These are phyloP conservation scores for Boletus coccyginus DNA, from an alignment of 768 basidiomycete genomes.

Conservation along the genomic window DNA sequence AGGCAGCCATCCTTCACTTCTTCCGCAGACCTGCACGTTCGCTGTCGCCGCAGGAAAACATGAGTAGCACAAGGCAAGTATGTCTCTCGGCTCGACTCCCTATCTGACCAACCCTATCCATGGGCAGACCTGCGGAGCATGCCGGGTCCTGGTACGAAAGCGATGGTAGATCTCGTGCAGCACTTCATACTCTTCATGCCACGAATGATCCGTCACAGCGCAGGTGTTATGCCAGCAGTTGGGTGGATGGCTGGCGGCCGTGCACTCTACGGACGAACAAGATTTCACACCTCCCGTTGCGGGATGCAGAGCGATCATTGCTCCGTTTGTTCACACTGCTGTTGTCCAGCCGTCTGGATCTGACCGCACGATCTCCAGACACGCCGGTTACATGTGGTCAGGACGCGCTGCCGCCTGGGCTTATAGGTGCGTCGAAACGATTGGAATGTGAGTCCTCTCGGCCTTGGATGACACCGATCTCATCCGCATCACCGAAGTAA, in stretches of 20 bases:
- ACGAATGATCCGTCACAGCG: slow-evolving; percentile 38
- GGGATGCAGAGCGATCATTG: slow-evolving; percentile 86
- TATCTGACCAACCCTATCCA: background rate
- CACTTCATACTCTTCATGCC: slow-evolving; percentile 15
- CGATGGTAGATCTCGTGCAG: slow-evolving; percentile 45
- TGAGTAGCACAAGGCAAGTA: slow-evolving; percentile 29
- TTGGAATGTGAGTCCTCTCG: slow-evolving; percentile 63
- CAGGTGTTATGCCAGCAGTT: slow-evolving; percentile 61
- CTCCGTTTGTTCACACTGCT: slow-evolving; percentile 63
- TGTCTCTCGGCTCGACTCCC: background rate
- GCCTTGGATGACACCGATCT: slow-evolving; percentile 1
- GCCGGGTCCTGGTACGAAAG: slow-evolving; percentile 89
- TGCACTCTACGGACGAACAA: slow-evolving; percentile 43
- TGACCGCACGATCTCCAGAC: slow-evolving; percentile 46
- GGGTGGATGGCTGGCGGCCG: slow-evolving; percentile 56
- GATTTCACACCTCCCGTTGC: slow-evolving; percentile 64
- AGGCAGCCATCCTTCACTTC: slow-evolving; percentile 16
- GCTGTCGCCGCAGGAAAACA: slow-evolving; percentile 12
- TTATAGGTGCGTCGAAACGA: slow-evolving; percentile 82
- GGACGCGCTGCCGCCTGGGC: slow-evolving; percentile 96
- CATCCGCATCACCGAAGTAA: slow-evolving; percentile 49
- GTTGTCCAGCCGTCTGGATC: background rate
- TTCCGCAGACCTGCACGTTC: slow-evolving; percentile 14
- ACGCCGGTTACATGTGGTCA: slow-evolving; percentile 95
- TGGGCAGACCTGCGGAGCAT: slow-evolving; percentile 65